phyloP scores from a whole-genome alignment of 2,329 filamentous ascomycete genomes.

The Trichoderma atrobrunneum region DNA sequence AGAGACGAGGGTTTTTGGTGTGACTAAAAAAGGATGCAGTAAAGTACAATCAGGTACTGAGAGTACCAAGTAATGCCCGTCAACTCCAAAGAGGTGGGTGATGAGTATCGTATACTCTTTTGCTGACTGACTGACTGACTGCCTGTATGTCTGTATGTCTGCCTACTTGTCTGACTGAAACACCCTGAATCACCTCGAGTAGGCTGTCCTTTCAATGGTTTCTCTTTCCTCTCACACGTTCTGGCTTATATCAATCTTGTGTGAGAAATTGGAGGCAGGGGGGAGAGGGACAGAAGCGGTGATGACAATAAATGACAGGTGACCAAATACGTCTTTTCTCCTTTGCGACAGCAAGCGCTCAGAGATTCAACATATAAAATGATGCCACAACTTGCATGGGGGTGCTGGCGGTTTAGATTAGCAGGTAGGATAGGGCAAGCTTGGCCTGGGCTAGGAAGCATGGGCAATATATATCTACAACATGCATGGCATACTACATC shows the following conservation, averaged over 20 bases:
- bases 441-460: neutral
- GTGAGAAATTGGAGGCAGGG: neutral
- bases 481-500: neutral
- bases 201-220: neutral
- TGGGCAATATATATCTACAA: slow-evolving; percentile 3
- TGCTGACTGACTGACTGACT: no score
- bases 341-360: neutral
- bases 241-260: neutral
- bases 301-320: neutral
- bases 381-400: neutral
- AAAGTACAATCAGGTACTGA: neutral
- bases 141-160: neutral
- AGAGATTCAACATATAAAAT: neutral
- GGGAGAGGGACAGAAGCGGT: neutral
- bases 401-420: neutral
- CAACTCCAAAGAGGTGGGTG: neutral
- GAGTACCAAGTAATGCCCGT: neutral
- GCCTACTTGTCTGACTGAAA: neutral
- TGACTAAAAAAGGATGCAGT: neutral
- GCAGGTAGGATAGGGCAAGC: neutral
- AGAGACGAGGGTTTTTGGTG: neutral
- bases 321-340: neutral
- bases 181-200: neutral
- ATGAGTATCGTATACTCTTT: neutral
- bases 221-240: neutral